Evolutionary conservation across 129 eudicot species (phyloP), one percentile per base, ranked within the genome.

Genomic region (Artemisia argyi): DNA sequence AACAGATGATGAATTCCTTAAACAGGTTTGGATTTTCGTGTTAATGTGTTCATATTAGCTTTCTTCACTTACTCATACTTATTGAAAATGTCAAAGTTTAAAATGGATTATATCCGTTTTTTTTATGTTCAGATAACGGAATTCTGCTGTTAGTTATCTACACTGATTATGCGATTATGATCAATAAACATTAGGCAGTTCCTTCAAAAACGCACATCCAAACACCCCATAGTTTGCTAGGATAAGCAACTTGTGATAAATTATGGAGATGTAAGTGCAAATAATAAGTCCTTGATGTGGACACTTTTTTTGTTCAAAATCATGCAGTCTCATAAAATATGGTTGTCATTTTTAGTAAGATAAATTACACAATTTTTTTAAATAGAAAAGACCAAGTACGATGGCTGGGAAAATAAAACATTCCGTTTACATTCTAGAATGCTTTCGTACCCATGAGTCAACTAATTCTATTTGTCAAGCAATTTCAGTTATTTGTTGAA

Each of bases 1-100:
- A 86, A 94, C 99, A 14, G 97, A 94, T 70, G 84, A 86, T 51
- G 93, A 86, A 14, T 94, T 94, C 82, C 83, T 94, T 55, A 80
- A 88, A 61, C 93, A 85, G 96, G 99, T 94, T 69, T 2, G 14
- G 7, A 2, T 22, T 62, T 65, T 67, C 44, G 2, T 35, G 44
- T 35, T 7, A 7, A 35, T 35, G 44, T 35, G 44, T 7, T 35
- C 9, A 7, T 35, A 6, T 35, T 35, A 7, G 44, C 44, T 35
- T 35, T 35, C 44, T 35, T 35, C 9, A 35, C 44, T 6, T 35
- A 35, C 9, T 35, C 44, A 35, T 35, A 35, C 44, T 35, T 35
- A 35, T 0, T 35, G 0, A 35, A 35, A 35, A 32, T 32, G 42
- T 1, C 42, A 32, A 32, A 6, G 7, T 32, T 32, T 4, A 32